These are phyloP conservation scores for Russula brevipes DNA, from an alignment of 768 basidiomycete species.

Conservation along the genomic window DNA sequence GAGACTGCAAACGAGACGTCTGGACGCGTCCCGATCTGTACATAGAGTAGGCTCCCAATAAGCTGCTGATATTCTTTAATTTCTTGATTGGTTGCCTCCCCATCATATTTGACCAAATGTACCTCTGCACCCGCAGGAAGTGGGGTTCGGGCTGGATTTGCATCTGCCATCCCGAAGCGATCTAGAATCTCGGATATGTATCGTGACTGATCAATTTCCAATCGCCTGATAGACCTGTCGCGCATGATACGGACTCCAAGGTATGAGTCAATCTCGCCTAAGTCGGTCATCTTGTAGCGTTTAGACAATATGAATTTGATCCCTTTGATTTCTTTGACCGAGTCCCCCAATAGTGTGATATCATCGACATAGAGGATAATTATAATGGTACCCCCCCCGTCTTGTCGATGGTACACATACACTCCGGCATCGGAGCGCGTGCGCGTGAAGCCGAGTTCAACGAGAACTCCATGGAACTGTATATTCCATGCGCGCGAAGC, in stretches of 20 bases:
- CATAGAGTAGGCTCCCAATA: not conserved
- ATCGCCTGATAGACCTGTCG: too few species aligned
- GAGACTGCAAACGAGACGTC: not conserved
- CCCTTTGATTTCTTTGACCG: too few species aligned
- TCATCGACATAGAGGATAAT: not conserved
- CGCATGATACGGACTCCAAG: too few species aligned
- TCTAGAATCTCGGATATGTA: not conserved
- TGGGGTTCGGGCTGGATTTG: not conserved
- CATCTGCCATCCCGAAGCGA: not conserved
- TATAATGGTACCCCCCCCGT: not conserved
- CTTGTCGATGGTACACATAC: not conserved
- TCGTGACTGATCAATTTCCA: too few species aligned
- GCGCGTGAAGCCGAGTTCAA: not conserved
- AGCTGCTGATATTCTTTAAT: not conserved
- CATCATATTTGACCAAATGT: not conserved
- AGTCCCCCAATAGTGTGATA: too few species aligned
- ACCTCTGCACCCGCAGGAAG: not conserved
- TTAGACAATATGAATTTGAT: too few species aligned
- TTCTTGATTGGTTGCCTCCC: not conserved
- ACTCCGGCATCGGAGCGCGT: not conserved
- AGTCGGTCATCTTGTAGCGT: too few species aligned
- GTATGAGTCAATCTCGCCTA: too few species aligned
- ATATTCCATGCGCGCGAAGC: too few species aligned
- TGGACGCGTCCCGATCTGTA: not conserved
- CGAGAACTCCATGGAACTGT: too few species aligned